Base-by-base conservation (phyloP, 495 filamentous ascomycete species). In the Chaetomidium leptoderma region DNA sequence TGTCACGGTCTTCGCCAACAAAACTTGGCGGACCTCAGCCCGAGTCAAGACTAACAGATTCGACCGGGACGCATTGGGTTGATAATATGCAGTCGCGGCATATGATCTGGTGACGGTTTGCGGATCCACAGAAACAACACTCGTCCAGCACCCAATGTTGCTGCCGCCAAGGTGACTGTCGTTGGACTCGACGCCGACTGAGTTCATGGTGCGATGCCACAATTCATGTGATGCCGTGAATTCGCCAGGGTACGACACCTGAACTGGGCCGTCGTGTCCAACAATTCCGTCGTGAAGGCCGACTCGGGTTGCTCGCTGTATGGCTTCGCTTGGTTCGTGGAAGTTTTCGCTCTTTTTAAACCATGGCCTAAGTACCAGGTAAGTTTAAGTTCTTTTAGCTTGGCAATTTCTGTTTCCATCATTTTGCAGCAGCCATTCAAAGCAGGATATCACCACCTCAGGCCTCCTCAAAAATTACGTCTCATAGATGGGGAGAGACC, bases 341-440 rank as follows among this genome's bases (percentile, higher is more conserved):
- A 81, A 80, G 1, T 62, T 70, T 52, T 82, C 76, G 35, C 66
- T 71, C 51, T 74, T 80, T 58, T 78, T 78, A 62, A 78, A 79
- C 50, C 66, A 79, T 0, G 74, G 76, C 21, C 76, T 76, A 57
- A n/a, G 30, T 17, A 47, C 16, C n/a, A n/a, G n/a, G n/a, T n/a
- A n/a, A n/a, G n/a, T n/a, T n/a, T n/a, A n/a, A n/a, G n/a, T n/a
- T 43, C 8, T 37, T 19, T 61, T 30, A 47, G 29, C 11, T 45
- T 14, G 50, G 47, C n/a, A n/a, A n/a, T n/a, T n/a, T n/a, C n/a
- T n/a, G n/a, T n/a, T n/a, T n/a, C n/a, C n/a, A n/a, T n/a, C n/a
- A n/a, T n/a, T n/a, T n/a, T n/a, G n/a, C n/a, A n/a, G n/a, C n/a
- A n/a, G n/a, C n/a, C n/a, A n/a, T n/a, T n/a, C n/a, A n/a, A n/a